A percentile compares a stretch with the other conserved stretches of the same genome.
Evolutionary conservation across 345 rosid genomes (phyloP).

Genomic region (Syzygium aromaticum): DNA sequence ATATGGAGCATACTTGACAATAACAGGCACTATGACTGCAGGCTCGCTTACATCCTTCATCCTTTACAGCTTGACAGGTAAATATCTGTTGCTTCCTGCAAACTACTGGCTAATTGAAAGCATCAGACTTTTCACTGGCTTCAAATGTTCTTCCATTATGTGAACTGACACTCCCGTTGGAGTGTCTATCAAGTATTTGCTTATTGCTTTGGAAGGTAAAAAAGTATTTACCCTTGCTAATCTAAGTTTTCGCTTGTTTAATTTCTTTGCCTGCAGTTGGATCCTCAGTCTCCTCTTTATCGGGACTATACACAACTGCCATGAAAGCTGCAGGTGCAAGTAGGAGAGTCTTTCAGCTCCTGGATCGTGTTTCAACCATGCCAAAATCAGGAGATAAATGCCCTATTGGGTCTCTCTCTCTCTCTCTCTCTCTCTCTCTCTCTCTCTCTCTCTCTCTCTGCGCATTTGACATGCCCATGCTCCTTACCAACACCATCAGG

Average conservation of each 20-base stretch:
- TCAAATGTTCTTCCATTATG: background rate
- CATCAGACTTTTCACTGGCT: background rate
- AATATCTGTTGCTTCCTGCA: background rate
- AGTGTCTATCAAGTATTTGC: background rate
- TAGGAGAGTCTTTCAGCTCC: constrained; percentile 83
- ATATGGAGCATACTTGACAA: constrained; percentile 86
- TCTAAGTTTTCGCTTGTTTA: background rate
- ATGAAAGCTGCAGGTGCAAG: constrained; percentile 99
- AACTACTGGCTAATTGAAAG: background rate
- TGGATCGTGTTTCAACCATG: constrained; percentile 85
- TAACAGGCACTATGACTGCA: constrained; percentile 70
- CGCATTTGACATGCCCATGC: background rate
- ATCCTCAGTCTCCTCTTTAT: constrained; percentile 69
- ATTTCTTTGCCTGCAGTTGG: constrained; percentile 54
- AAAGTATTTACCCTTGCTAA: background rate
- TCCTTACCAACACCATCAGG: background rate
- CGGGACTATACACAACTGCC: constrained; percentile 76
- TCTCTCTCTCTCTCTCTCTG: background rate
- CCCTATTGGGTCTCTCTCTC: constrained; percentile 55
- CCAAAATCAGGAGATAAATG: constrained; percentile 64
- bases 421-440: background rate
- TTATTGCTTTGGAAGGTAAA: background rate
- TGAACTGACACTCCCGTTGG: background rate
- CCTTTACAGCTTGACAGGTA: constrained; percentile 96
- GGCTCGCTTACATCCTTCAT: constrained; percentile 96